These are phyloP conservation scores for Claviceps quebecensis DNA, from an alignment of 2,329 filamentous ascomycete species.

Conservation along the genomic window DNA sequence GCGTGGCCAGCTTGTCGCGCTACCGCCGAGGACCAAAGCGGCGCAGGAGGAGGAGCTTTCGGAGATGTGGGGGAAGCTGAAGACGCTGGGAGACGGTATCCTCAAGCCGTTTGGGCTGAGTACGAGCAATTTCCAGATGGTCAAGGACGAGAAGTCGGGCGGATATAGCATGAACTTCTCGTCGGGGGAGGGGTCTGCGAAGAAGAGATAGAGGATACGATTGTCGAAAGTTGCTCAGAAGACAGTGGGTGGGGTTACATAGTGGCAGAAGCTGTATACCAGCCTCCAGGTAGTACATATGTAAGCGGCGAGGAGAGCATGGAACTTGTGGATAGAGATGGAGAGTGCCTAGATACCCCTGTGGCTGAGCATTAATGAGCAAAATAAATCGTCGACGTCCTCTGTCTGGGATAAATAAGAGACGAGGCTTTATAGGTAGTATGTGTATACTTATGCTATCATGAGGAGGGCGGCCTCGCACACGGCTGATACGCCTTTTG, in stretches of 20 bases:
- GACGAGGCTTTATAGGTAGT: too few relatives aligned
- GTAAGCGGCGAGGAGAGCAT: neutral
- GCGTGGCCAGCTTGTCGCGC: constrained; percentile 44
- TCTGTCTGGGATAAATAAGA: neutral
- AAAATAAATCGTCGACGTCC: neutral
- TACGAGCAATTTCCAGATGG: constrained; percentile 89
- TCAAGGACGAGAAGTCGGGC: constrained; percentile 76
- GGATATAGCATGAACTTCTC: constrained; percentile 91
- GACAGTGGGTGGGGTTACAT: too few relatives aligned
- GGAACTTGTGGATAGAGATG: neutral
- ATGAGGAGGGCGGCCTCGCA: too few relatives aligned
- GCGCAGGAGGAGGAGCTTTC: constrained; percentile 79
- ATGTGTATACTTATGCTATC: too few relatives aligned
- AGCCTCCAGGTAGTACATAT: too few relatives aligned
- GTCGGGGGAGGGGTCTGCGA: constrained; percentile 13
- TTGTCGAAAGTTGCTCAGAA: too few relatives aligned
- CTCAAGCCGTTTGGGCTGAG: constrained; percentile 87
- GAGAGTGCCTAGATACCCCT: neutral
- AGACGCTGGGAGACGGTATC: constrained; percentile 80
- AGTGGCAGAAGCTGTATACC: neutral
- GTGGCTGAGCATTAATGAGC: neutral
- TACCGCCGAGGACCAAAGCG: constrained; percentile 57
- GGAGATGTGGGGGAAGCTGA: constrained; percentile 97
- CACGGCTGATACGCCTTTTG: too few relatives aligned
- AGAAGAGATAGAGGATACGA: neutral